Evolutionary conservation across 495 filamentous ascomycete genomes (phyloP).

Genomic region (Cercophora scortea): DNA sequence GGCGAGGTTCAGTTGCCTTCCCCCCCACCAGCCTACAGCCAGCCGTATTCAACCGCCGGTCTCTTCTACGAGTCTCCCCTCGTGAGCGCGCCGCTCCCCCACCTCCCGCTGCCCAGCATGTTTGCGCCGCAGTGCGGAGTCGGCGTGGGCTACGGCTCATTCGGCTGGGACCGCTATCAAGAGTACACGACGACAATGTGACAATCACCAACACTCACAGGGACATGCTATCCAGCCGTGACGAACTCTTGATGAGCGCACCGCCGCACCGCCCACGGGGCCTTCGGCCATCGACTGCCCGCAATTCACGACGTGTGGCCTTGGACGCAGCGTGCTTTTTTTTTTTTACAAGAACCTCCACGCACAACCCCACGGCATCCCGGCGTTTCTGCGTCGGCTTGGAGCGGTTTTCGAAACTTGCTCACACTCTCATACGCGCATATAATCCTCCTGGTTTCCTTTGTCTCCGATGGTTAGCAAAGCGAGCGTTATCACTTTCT

Average conservation of each 20-base stretch:
- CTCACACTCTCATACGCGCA: constrained; percentile 14
- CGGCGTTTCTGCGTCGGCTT: constrained; percentile 34
- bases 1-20: constrained; percentile 60
- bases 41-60: constrained; percentile 63
- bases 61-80: constrained; percentile 54
- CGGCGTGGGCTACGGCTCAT: constrained; percentile 63
- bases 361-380: constrained; percentile 24
- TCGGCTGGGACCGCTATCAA: constrained; percentile 69
- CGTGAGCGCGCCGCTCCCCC: constrained; percentile 61
- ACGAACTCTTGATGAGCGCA: constrained; percentile 26
- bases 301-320: constrained; percentile 5
- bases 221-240: constrained; percentile 30
- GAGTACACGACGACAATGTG: constrained; percentile 57
- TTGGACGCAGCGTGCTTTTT: constrained; percentile 9
- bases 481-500: constrained; percentile 31
- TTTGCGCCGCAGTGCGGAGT: constrained; percentile 77
- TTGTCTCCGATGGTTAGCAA: constrained; percentile 22
- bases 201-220: constrained; percentile 43
- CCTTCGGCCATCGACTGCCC: neutral
- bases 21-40: constrained; percentile 72
- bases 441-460: constrained; percentile 16
- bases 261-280: neutral
- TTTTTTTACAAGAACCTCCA: constrained; percentile 11
- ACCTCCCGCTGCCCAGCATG: constrained; percentile 84
- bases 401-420: constrained; percentile 28